These are phyloP conservation scores for Cladosporium sp. DNA, from an alignment of 2,329 filamentous ascomycete genomes.

Conservation along the genomic window DNA sequence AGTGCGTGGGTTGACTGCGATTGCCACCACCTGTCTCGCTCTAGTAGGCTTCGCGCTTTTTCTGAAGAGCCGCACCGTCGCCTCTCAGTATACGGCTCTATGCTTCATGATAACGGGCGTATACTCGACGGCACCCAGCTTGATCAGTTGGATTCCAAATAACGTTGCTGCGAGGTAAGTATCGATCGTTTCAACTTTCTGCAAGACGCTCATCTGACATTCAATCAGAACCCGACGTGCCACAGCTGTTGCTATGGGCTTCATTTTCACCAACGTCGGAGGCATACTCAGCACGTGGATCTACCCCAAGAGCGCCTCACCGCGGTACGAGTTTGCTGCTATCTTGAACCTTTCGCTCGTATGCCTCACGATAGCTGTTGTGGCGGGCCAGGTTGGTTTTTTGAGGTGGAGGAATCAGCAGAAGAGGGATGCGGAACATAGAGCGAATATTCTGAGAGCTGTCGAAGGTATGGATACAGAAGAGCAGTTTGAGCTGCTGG, in stretches of 20 bases:
- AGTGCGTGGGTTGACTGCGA: slow-evolving; percentile 74
- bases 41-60: slow-evolving; percentile 77
- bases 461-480: neutral
- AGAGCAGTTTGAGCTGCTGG: slow-evolving; percentile 57
- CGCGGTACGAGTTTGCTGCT: neutral
- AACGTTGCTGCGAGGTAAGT: slow-evolving; percentile 72
- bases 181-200: no score
- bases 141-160: slow-evolving; percentile 81
- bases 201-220: no score
- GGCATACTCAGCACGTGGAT: neutral
- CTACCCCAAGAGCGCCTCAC: slow-evolving; percentile 1
- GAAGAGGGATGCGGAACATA: slow-evolving; percentile 59
- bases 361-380: slow-evolving; percentile 61
- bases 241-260: slow-evolving; percentile 78
- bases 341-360: slow-evolving; percentile 2
- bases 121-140: slow-evolving; percentile 81
- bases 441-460: slow-evolving; percentile 34
- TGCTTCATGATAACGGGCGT: slow-evolving; percentile 84
- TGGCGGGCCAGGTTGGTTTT: slow-evolving; percentile 64
- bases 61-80: slow-evolving; percentile 56
- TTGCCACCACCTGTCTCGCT: slow-evolving; percentile 62
- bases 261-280: slow-evolving; percentile 36
- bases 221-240: slow-evolving; percentile 81
- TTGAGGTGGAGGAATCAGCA: slow-evolving; percentile 62
- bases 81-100: slow-evolving; percentile 72